A percentile compares a stretch with the other conserved stretches of the same genome.
phyloP scores from a whole-genome alignment of 140 eudicot species.

The Anethum foeniculum region DNA sequence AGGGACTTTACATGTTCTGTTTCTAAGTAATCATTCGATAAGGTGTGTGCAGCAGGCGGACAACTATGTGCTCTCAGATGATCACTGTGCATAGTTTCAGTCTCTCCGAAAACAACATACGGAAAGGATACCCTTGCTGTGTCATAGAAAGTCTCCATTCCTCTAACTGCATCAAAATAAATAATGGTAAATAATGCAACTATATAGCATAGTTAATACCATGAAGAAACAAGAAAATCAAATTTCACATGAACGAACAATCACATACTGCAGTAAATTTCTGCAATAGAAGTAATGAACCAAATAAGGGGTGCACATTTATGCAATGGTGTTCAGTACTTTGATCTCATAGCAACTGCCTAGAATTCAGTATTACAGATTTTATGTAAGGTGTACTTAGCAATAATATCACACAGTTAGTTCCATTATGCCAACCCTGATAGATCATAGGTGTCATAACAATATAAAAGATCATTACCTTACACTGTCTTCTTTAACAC shows the following conservation, averaged over 20 bases:
- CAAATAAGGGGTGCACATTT: not conserved
- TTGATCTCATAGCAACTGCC: not conserved
- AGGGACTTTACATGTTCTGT: slow-evolving; percentile 29
- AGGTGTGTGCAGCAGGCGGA: slow-evolving; percentile 35
- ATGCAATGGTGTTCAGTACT: not conserved
- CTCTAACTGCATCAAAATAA: slow-evolving; percentile 42
- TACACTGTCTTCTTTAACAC: not conserved
- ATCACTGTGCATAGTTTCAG: slow-evolving; percentile 37
- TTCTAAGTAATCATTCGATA: slow-evolving; percentile 46
- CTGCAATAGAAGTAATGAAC: not conserved
- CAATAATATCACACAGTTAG: not conserved
- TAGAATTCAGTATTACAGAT: not conserved
- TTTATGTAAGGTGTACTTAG: not conserved
- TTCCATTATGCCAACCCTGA: too few species aligned
- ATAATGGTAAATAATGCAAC: not conserved
- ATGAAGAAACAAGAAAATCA: not conserved
- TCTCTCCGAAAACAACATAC: slow-evolving; percentile 27
- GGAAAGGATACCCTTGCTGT: slow-evolving; percentile 37
- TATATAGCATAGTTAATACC: not conserved
- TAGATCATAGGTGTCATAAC: too few species aligned
- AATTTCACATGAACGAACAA: too few species aligned
- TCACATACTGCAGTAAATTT: not conserved
- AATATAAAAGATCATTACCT: too few species aligned
- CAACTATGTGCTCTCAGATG: slow-evolving; percentile 30
- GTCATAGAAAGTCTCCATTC: slow-evolving; percentile 38